Evolutionary conservation across 495 filamentous ascomycete genomes (phyloP).

Genomic region (Tuber calosporum): DNA sequence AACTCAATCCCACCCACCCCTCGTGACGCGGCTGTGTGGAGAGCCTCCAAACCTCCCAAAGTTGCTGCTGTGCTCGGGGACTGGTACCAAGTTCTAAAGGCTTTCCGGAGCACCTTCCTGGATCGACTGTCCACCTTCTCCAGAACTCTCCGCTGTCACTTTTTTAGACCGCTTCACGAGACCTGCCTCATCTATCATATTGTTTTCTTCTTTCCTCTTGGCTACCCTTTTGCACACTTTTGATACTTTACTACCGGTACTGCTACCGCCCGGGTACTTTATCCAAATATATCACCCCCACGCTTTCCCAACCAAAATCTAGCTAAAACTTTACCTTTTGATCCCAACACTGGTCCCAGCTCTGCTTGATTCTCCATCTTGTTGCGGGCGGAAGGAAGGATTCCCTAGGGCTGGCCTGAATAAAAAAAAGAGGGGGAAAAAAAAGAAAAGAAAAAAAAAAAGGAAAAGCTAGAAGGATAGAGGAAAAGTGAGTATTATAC

Average conservation of each 20-base stretch:
- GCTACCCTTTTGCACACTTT: background rate
- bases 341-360: background rate
- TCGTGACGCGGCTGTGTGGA: slow-evolving; percentile 27
- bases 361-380: background rate
- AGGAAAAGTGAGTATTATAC: slow-evolving; percentile 25
- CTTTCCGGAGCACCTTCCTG: slow-evolving; percentile 16
- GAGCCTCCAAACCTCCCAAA: slow-evolving; percentile 14
- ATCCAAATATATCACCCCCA: background rate
- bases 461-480: slow-evolving; percentile 16
- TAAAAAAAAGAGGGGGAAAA: background rate
- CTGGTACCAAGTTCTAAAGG: slow-evolving; percentile 11
- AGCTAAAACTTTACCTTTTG: background rate
- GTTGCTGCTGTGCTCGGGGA: slow-evolving; percentile 4
- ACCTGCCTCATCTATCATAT: background rate
- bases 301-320: background rate
- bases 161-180: background rate
- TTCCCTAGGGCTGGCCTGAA: background rate
- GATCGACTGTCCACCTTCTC: slow-evolving; percentile 16
- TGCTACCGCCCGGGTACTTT: background rate
- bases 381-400: background rate
- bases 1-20: slow-evolving; percentile 6
- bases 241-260: background rate
- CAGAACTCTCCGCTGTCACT: background rate
- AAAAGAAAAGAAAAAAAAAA: no score
- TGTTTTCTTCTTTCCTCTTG: background rate